A percentile compares a stretch with the other conserved stretches of the same genome.
Evolutionary conservation across 495 filamentous ascomycete genomes (phyloP).

Genomic region (Cladorrhinum samala): DNA sequence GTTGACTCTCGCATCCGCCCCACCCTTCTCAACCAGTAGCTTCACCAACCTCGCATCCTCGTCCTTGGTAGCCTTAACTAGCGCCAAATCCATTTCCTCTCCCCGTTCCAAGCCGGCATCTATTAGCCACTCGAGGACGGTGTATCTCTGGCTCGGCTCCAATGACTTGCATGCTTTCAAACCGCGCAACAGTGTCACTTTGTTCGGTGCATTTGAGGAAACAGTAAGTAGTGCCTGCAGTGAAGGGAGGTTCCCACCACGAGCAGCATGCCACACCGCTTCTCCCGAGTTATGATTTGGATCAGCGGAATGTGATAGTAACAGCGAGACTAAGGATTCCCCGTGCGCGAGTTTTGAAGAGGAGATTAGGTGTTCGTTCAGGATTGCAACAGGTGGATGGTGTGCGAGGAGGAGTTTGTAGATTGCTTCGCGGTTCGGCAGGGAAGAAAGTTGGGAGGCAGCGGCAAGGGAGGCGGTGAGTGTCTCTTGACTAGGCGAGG

Average conservation of each 20-base stretch:
- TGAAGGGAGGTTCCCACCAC: constrained; percentile 35
- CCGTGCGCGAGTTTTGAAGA: constrained; percentile 40
- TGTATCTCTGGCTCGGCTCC: constrained; percentile 34
- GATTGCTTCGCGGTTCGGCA: constrained; percentile 33
- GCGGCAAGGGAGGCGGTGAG: constrained; percentile 14
- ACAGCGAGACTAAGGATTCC: constrained; percentile 33
- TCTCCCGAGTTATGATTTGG: constrained; percentile 41
- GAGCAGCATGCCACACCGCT: constrained; percentile 41
- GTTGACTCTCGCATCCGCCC: constrained; percentile 37
- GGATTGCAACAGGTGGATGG: constrained; percentile 35
- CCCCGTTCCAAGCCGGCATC: constrained; percentile 34
- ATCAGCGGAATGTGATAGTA: constrained; percentile 38
- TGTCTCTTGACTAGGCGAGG: too few relatives aligned
- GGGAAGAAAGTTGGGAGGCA: constrained; percentile 35
- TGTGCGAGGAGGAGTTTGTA: constrained; percentile 37
- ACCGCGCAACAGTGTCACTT: constrained; percentile 32
- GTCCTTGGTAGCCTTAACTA: constrained; percentile 40
- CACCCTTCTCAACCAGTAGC: constrained; percentile 34
- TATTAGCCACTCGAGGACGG: constrained; percentile 40
- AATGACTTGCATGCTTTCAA: constrained; percentile 41
- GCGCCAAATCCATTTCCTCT: constrained; percentile 33
- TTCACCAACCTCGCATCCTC: constrained; percentile 37
- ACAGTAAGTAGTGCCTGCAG: constrained; percentile 37
- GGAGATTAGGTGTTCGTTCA: constrained; percentile 40
- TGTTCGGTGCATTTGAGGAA: constrained; percentile 31